These are phyloP conservation scores for Ustilago hordei DNA, from an alignment of 1,284 basidiomycete genomes.

Conservation along the genomic window DNA sequence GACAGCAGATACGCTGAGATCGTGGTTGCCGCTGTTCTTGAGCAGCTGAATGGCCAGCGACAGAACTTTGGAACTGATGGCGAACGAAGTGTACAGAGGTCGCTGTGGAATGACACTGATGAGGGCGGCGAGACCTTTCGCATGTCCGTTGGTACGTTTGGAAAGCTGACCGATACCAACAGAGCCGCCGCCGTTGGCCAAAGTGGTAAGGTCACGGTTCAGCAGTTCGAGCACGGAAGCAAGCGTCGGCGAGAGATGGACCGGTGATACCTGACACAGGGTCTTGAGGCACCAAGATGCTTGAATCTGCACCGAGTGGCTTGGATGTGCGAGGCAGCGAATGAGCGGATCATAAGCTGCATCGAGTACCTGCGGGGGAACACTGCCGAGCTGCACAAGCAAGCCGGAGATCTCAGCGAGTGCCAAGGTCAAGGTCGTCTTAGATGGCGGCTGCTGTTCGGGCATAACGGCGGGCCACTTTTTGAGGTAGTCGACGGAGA, in stretches of 20 bases:
- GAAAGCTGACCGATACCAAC: conserved; percentile 76
- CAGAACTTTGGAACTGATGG: conserved; percentile 88
- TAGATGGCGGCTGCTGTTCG: conserved; percentile 79
- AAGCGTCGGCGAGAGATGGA: conserved; percentile 83
- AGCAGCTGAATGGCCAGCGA: conserved; percentile 90
- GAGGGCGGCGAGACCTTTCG: conserved; percentile 87
- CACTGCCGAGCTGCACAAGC: conserved; percentile 89
- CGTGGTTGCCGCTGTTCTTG: conserved; percentile 90
- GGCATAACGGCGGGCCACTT: conserved; percentile 94
- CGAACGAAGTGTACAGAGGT: conserved; percentile 94
- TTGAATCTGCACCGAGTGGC: conserved; percentile 84
- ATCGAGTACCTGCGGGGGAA: conserved; percentile 88
- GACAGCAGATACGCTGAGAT: conserved; percentile 81
- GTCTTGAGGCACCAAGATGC: conserved; percentile 88
- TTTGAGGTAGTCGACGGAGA: conserved; percentile 83
- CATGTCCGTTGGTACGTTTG: conserved; percentile 84
- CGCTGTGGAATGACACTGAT: conserved; percentile 86
- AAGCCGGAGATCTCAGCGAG: conserved; percentile 87
- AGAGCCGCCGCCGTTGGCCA: conserved; percentile 67
- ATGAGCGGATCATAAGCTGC: conserved; percentile 86
- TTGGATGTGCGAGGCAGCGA: conserved; percentile 86
- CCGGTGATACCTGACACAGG: conserved; percentile 89
- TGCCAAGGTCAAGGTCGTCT: conserved; percentile 80
- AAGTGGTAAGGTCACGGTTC: conserved; percentile 78
- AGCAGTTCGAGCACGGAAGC: conserved; percentile 81